A percentile compares a stretch with the other conserved stretches of the same genome.
Conservation (phyloP, 768 basidiomycete genomes). For the Sistotremastrum niveocremeum region DNA sequence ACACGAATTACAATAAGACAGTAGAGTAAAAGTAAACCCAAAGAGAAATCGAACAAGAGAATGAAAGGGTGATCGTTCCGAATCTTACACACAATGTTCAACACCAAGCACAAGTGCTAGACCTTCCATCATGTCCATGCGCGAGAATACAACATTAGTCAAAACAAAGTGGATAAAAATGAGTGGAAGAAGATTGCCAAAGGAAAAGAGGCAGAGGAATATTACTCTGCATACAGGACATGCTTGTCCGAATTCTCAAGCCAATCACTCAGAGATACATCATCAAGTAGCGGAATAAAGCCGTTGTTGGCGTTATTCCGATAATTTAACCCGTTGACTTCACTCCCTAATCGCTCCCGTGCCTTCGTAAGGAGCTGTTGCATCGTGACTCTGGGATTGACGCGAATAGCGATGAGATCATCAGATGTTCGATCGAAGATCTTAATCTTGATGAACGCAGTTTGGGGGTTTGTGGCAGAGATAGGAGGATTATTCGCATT, state of each 20-base stretch:
- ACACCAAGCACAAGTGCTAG: no score
- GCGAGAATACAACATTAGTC: no score
- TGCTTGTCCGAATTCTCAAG: slow-evolving; percentile 70
- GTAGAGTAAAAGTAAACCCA: no score
- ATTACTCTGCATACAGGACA: slow-evolving; percentile 65
- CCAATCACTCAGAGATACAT: slow-evolving; percentile 58
- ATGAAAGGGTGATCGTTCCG: no score
- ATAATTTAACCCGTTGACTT: slow-evolving; percentile 57
- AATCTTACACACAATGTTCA: no score
- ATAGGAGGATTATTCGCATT: slow-evolving; percentile 51
- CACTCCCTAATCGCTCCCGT: slow-evolving; percentile 67
- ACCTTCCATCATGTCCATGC: no score
- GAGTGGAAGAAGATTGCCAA: no score
- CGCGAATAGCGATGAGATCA: slow-evolving; percentile 92
- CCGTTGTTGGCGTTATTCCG: slow-evolving; percentile 56
- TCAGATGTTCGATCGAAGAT: slow-evolving; percentile 89
- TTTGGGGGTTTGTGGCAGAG: slow-evolving; percentile 64
- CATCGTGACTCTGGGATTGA: slow-evolving; percentile 83
- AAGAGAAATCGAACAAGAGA: no score
- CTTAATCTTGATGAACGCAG: slow-evolving; percentile 95
- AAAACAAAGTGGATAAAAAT: no score
- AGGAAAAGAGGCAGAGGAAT: no score
- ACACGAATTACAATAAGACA: no score
- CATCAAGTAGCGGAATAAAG: slow-evolving; percentile 48
- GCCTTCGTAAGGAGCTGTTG: slow-evolving; percentile 86